These are phyloP conservation scores for Aspergillus campestris DNA, from an alignment of 495 filamentous ascomycete species.

Conservation along the genomic window DNA sequence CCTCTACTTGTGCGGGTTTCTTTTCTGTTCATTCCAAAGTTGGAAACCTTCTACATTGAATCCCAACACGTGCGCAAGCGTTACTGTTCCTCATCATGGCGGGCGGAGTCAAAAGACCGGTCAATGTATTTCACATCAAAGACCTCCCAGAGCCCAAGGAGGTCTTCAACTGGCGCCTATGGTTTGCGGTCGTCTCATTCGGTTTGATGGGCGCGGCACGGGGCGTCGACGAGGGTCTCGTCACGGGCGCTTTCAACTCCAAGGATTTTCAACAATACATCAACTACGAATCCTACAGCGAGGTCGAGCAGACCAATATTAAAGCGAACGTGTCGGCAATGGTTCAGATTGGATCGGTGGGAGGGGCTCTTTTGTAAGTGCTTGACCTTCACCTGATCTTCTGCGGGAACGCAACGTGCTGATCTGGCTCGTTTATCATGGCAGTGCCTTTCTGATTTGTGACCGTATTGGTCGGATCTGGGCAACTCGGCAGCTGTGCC, in stretches of 20 bases:
- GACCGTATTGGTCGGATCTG: constrained; percentile 58
- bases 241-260: constrained; percentile 54
- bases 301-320: constrained; percentile 45
- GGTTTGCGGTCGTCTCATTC: constrained; percentile 54
- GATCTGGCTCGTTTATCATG: no score
- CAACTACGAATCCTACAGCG: constrained; percentile 41
- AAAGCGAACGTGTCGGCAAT: constrained; percentile 60
- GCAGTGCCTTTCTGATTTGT: constrained; percentile 56
- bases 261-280: constrained; percentile 50
- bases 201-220: constrained; percentile 58
- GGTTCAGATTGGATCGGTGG: constrained; percentile 59
- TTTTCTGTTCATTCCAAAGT: no score
- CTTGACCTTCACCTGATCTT: no score
- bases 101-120: constrained; percentile 50
- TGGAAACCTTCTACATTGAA: no score
- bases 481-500: constrained; percentile 54
- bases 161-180: constrained; percentile 52
- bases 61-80: no score
- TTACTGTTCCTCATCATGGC: no score
- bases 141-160: constrained; percentile 44
- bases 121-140: constrained; percentile 54
- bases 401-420: no score
- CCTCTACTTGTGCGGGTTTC: no score
- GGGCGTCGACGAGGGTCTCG: constrained; percentile 56
- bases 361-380: constrained; percentile 51